Evolutionary conservation across 2,329 filamentous ascomycete genomes (phyloP).

Genomic region (Harringtonia aguacate): DNA sequence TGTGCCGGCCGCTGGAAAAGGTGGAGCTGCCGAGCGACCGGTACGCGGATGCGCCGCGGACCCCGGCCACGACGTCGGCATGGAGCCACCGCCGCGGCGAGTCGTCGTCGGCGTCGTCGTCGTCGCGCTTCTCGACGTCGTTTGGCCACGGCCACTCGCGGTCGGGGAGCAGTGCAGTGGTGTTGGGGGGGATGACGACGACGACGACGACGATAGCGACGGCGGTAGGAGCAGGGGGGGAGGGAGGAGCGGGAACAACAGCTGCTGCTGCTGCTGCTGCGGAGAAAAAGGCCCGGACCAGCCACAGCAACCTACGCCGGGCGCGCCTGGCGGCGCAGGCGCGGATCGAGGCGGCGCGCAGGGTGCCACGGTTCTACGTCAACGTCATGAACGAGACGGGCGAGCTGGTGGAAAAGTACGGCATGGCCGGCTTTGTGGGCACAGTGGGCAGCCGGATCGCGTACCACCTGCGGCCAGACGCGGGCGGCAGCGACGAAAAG

Average conservation of each 20-base stretch:
- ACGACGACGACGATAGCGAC: too few species aligned
- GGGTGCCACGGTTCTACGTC: conserved; percentile 44
- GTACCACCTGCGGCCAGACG: conserved; percentile 50
- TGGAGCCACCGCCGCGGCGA: neutral
- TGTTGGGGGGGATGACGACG: too few species aligned
- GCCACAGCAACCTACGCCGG: conserved; percentile 28
- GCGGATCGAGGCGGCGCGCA: conserved; percentile 48
- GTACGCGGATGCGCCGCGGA: conserved; percentile 17
- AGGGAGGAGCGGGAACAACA: too few species aligned
- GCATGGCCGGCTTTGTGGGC: conserved; percentile 52
- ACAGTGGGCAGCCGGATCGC: conserved; percentile 44
- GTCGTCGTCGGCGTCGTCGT: neutral
- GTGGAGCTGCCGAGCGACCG: conserved; percentile 41
- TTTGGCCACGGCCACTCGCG: conserved; percentile 5
- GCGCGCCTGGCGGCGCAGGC: conserved; percentile 55
- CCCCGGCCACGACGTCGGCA: neutral
- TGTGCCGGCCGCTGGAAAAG: conserved; percentile 53
- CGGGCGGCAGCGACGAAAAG: conserved; percentile 42
- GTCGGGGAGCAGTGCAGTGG: neutral
- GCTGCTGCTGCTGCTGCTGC: neutral
- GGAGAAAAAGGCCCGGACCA: neutral
- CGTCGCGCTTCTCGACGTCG: conserved; percentile 2
- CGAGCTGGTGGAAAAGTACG: conserved; percentile 37
- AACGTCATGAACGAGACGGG: conserved; percentile 46
- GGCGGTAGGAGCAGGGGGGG: too few species aligned